Base-by-base conservation (phyloP, 1,284 basidiomycete genomes). In the Polyporus tsugae region DNA sequence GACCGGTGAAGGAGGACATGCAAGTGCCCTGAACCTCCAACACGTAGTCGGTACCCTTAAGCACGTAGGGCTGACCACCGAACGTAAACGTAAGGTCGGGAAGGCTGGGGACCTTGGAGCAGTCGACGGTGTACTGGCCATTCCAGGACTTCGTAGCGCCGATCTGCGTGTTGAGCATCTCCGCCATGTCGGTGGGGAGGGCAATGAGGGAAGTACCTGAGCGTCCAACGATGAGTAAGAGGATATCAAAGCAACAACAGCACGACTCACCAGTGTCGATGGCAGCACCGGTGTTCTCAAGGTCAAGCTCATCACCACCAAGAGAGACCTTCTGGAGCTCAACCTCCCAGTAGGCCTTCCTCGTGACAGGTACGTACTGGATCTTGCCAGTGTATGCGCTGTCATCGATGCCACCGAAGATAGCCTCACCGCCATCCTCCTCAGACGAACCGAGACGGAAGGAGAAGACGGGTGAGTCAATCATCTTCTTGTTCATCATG, bases 311-410 rank as follows among this genome's bases (percentile, higher is more conserved):
- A 63, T 97, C 97, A 62, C 92, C 87, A 66, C 96, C 97, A 70
- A 98, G 96, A 6, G 83, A 78, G 67, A 98, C 88, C 79, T 91
- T 91, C 82, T 95, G 87, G 35, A 99, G 90, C 80, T 97, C 96
- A 67, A 99, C 95, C 80, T 98, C 95, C 98, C 98, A 99, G 85
- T 99, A 99, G 7, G 96, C 98, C 86, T 95, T 96, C 78, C 96
- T 91, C 77, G 97, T 93, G 68, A 99, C 87, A 66, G 98, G 97
- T 36, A 94, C 95, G 77, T 99, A 99, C 55, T 82, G 79, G 71
- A 99, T 88, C 79, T 92, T 86, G 80, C 97, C 98, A 17, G 82
- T 87, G 85, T 93, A 99, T 64, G 95, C 93, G 46, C 76, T 77
- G 36, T 84, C 71, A 81, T 99, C 97, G 72, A 98, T 88, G 63